A percentile compares a stretch with the other conserved stretches of the same genome.
phyloP scores from a whole-genome alignment of 192 early-diverging fungal genomes.

The Backusella australiensis region DNA sequence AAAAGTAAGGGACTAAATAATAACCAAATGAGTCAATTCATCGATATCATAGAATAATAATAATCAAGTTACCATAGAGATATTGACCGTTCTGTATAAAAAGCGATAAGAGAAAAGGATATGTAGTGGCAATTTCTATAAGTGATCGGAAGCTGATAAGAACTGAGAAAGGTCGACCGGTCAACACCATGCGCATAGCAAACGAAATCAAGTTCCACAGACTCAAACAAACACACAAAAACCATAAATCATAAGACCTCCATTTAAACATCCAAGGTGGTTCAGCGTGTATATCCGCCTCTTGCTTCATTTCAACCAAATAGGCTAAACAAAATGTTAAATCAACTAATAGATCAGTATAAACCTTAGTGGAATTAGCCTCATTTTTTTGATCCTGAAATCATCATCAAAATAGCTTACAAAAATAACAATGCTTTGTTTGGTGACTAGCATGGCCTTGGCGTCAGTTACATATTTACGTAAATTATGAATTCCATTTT shows the following conservation, averaged over 20 bases:
- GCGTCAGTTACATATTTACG: not conserved
- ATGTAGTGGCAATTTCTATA: constrained; percentile 45
- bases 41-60: constrained; percentile 36
- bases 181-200: constrained; percentile 21
- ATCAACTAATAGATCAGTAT: constrained; percentile 54
- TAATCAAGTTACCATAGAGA: constrained; percentile 34
- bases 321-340: constrained; percentile 54
- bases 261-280: constrained; percentile 50
- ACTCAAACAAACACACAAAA: constrained; percentile 16
- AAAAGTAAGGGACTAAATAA: constrained; percentile 53
- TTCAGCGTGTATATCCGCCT: constrained; percentile 18
- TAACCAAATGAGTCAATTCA: too few species aligned
- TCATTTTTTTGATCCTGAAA: not conserved
- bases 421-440: constrained; percentile 23
- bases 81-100: constrained; percentile 39
- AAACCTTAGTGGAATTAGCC: constrained; percentile 30
- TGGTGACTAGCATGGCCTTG: not conserved
- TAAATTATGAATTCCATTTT: not conserved
- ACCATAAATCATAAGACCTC: constrained; percentile 39
- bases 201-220: constrained; percentile 27
- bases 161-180: constrained; percentile 20
- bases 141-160: constrained; percentile 42
- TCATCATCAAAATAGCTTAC: constrained; percentile 10
- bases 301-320: constrained; percentile 50
- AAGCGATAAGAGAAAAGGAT: constrained; percentile 50